These are phyloP conservation scores for Cyberlindnera lachancei DNA, from an alignment of 805 yeast species.

Conservation along the genomic window DNA sequence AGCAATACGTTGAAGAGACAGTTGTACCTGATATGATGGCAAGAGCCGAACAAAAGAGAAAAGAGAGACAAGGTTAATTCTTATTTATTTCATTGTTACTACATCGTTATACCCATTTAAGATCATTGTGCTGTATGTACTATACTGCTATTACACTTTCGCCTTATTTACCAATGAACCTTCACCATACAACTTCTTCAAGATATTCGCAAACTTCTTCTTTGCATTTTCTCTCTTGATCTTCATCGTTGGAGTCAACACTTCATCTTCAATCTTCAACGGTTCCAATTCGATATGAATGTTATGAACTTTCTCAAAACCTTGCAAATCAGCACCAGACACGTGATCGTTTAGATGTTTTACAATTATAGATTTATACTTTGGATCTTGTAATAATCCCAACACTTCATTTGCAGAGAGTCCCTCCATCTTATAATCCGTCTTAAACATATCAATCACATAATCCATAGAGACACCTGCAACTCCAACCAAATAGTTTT, in stretches of 20 bases:
- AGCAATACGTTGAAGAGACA: slow-evolving; percentile 15
- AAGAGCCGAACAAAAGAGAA: background rate
- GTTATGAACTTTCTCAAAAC: slow-evolving; percentile 59
- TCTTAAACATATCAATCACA: slow-evolving; percentile 10
- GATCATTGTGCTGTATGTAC: too few relatives aligned
- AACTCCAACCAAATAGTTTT: slow-evolving; percentile 53
- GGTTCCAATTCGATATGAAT: slow-evolving; percentile 50
- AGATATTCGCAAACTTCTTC: slow-evolving; percentile 32
- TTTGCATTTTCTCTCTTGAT: slow-evolving; percentile 44
- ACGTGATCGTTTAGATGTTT: slow-evolving; percentile 16
- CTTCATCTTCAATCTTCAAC: slow-evolving; percentile 48
- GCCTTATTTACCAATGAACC: slow-evolving; percentile 31
- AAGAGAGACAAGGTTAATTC: too few relatives aligned
- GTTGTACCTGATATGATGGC: slow-evolving; percentile 1
- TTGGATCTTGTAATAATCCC: slow-evolving; percentile 11
- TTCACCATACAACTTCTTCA: slow-evolving; percentile 42
- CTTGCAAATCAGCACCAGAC: slow-evolving; percentile 35
- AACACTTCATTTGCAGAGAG: slow-evolving; percentile 10
- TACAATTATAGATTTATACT: slow-evolving; percentile 14
- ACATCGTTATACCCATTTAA: too few relatives aligned
- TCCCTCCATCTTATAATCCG: slow-evolving; percentile 8
- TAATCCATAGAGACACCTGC: slow-evolving; percentile 48
- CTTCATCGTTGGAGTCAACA: slow-evolving; percentile 62
- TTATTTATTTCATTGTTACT: too few relatives aligned
- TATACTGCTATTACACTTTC: slow-evolving; percentile 19